These are phyloP conservation scores for Brachypodium distachyon DNA, from an alignment of 202 grass and related monocot genomes.

Conservation along the genomic window DNA sequence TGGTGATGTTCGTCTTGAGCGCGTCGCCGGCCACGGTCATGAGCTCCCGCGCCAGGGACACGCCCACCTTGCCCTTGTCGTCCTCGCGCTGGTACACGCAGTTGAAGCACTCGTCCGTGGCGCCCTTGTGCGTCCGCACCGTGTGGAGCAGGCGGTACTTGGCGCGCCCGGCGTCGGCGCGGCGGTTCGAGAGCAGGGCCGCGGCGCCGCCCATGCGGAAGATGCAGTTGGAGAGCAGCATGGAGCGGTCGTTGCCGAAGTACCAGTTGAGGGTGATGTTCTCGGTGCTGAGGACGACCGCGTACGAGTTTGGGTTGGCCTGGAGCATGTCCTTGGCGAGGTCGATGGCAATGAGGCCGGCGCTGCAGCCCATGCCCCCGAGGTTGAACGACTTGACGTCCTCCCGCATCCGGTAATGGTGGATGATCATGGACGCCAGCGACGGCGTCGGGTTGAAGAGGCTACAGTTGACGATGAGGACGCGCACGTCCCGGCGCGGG, in stretches of 20 bases:
- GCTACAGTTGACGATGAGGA: conserved; percentile 89
- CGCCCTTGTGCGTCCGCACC: conserved; percentile 90
- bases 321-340: conserved; percentile 90
- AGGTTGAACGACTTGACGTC: conserved; percentile 95
- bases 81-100: conserved; percentile 97
- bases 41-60: conserved; percentile 80
- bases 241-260: conserved; percentile 90
- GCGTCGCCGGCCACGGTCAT: conserved; percentile 88
- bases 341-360: conserved; percentile 83
- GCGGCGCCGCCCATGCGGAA: conserved; percentile 72
- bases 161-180: conserved; percentile 49
- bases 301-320: conserved; percentile 55
- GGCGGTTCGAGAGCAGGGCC: conserved; percentile 64
- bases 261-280: conserved; percentile 98
- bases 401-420: conserved; percentile 76
- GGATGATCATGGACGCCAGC: conserved; percentile 79
- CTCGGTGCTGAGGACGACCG: conserved; percentile 87
- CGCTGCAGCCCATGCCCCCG: conserved; percentile 94
- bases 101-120: conserved; percentile 74
- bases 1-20: conserved; percentile 95
- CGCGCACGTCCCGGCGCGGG: conserved; percentile 62
- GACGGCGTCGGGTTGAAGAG: conserved; percentile 87
- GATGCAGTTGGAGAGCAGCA: conserved; percentile 85
- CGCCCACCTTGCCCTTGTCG: conserved; percentile 36
- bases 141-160: conserved; percentile 84